Conservation (phyloP, 208 protist species). For the Naegleria fowleri region DNA sequence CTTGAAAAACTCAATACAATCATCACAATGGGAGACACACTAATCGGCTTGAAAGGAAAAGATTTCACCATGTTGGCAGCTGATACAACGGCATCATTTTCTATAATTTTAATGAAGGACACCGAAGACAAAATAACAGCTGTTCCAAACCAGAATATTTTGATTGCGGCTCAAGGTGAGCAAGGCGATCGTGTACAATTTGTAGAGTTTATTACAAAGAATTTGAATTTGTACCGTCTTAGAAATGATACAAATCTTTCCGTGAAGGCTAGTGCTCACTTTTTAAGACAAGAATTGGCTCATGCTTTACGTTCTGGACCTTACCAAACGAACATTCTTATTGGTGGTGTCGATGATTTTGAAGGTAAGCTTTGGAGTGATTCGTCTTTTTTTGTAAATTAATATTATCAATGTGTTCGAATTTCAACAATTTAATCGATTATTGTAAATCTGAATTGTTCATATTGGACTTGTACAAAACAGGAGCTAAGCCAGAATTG, state of each 20-base stretch:
- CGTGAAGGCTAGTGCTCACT: conserved; percentile 71
- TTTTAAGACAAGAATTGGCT: conserved; percentile 72
- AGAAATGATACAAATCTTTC: conserved; percentile 67
- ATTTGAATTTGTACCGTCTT: conserved; percentile 70
- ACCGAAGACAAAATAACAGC: conserved; percentile 80
- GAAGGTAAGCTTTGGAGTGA: conserved; percentile 42
- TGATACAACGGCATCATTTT: background rate
- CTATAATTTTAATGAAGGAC: conserved; percentile 59
- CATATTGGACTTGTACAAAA: conserved; percentile 13
- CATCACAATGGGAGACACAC: background rate
- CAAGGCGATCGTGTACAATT: conserved; percentile 82
- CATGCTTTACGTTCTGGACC: conserved; percentile 67
- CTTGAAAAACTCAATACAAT: background rate
- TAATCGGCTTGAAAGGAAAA: conserved; percentile 12
- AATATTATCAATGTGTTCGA: background rate
- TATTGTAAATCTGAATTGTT: background rate
- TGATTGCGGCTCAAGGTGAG: conserved; percentile 73
- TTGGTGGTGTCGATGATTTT: conserved; percentile 76
- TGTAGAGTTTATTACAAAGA: conserved; percentile 82
- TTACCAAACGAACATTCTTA: conserved; percentile 75
- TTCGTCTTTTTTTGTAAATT: conserved; percentile 8
- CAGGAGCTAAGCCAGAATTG: conserved; percentile 56
- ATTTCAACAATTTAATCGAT: background rate
- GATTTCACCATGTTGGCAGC: conserved; percentile 15
- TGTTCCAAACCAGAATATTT: conserved; percentile 70